These are phyloP conservation scores for Senna siamea DNA, from an alignment of 306 rosid genomes.

Conservation along the genomic window DNA sequence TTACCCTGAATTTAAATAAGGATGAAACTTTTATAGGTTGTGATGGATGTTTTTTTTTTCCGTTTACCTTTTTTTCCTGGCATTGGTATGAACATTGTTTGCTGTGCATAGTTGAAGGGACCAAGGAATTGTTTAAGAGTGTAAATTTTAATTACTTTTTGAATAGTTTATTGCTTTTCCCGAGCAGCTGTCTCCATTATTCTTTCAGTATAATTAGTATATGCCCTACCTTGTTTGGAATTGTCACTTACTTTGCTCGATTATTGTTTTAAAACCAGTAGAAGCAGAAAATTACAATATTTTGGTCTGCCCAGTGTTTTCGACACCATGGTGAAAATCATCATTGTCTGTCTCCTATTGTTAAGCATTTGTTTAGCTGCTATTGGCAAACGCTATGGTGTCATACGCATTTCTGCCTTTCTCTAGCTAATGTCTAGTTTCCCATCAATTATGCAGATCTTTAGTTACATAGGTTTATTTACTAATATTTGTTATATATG, in stretches of 20 bases:
- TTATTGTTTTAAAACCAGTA: neutral
- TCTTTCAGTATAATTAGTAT: neutral
- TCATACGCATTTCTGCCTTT: neutral
- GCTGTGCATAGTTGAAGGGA: constrained; percentile 49
- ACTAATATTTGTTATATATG: neutral
- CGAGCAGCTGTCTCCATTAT: constrained; percentile 20
- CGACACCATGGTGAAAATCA: neutral
- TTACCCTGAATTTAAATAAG: constrained; percentile 3
- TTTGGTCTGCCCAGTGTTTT: neutral
- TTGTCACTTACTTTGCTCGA: neutral
- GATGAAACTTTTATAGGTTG: constrained; percentile 30
- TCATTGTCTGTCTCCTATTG: neutral
- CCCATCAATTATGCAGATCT: neutral
- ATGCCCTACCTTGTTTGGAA: neutral
- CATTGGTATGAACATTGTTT: constrained; percentile 47
- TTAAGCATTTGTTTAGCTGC: neutral
- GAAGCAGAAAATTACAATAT: neutral
- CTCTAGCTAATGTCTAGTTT: neutral
- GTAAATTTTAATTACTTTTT: constrained; percentile 35
- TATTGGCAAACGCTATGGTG: neutral
- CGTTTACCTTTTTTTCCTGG: constrained; percentile 17
- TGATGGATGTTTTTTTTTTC: constrained; percentile 16
- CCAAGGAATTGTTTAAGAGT: constrained; percentile 36
- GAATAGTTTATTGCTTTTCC: constrained; percentile 39
- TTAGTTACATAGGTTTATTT: neutral